phyloP scores from a whole-genome alignment of 345 rosid genomes.

The Gynandropsis gynandra region DNA sequence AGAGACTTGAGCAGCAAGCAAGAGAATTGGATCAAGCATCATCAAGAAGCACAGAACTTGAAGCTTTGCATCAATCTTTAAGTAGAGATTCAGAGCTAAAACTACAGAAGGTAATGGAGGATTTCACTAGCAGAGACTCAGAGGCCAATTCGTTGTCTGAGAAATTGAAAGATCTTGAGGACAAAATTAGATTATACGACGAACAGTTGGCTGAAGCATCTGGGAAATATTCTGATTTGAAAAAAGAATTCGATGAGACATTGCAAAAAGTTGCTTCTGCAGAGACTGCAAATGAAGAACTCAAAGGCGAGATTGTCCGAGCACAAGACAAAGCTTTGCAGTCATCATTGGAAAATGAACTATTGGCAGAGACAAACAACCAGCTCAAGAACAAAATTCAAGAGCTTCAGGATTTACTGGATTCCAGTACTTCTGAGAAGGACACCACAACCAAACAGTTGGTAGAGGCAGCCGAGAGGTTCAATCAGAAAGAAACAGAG shows the following conservation, averaged over 20 bases:
- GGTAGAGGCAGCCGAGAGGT: slow-evolving; percentile 48
- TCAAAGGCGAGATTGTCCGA: slow-evolving; percentile 46
- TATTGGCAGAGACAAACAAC: slow-evolving; percentile 62
- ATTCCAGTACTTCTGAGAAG: slow-evolving; percentile 54
- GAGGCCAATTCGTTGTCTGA: slow-evolving; percentile 64
- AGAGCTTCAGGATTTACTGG: slow-evolving; percentile 65
- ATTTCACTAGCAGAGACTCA: slow-evolving; percentile 55
- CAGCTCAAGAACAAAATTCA: slow-evolving; percentile 70
- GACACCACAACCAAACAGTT: slow-evolving; percentile 47
- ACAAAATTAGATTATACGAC: slow-evolving; percentile 49
- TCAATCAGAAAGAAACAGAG: slow-evolving; percentile 48
- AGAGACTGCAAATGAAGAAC: slow-evolving; percentile 56
- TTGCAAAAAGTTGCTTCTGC: slow-evolving; percentile 46
- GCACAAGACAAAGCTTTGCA: slow-evolving; percentile 52
- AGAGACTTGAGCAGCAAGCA: slow-evolving; percentile 50
- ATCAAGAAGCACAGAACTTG: slow-evolving; percentile 53
- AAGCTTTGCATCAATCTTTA: slow-evolving; percentile 45
- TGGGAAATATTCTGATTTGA: slow-evolving; percentile 45
- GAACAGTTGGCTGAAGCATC: slow-evolving; percentile 53
- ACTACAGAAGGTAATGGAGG: slow-evolving; percentile 52
- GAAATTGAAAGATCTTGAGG: slow-evolving; percentile 53
- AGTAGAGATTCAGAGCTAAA: slow-evolving; percentile 57
- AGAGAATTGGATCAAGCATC: slow-evolving; percentile 48
- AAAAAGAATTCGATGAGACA: slow-evolving; percentile 60
- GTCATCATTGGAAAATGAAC: slow-evolving; percentile 55